Conservation (phyloP, 2,329 filamentous ascomycete genomes). For the Colletotrichum caudatum region DNA sequence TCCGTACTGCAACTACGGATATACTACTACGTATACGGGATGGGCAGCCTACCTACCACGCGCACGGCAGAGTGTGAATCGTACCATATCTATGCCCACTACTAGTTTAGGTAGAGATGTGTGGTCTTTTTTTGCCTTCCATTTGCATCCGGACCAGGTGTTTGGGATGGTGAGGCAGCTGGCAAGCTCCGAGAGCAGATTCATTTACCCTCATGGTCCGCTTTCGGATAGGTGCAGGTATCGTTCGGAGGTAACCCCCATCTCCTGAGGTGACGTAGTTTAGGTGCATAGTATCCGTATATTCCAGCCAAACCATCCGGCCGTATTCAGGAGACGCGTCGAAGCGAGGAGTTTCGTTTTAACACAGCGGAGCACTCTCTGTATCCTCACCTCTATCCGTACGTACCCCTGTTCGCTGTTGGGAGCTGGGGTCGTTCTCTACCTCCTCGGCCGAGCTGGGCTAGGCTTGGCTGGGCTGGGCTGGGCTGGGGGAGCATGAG, state of each 20-base stretch:
- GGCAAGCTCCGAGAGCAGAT: not conserved
- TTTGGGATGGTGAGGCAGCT: slow-evolving; percentile 27
- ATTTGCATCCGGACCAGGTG: slow-evolving; percentile 35
- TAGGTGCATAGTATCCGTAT: not conserved
- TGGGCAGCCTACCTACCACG: not conserved
- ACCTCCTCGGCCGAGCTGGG: not conserved
- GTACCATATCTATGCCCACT: not conserved
- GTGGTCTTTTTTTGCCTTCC: not conserved
- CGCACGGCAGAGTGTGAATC: slow-evolving; percentile 21
- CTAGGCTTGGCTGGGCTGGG: not conserved
- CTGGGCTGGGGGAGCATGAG: not conserved
- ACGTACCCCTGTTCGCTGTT: too few species aligned
- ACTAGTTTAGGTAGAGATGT: not conserved
- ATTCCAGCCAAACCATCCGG: not conserved
- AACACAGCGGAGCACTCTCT: too few species aligned
- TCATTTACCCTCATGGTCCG: not conserved
- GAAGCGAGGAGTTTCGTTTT: too few species aligned
- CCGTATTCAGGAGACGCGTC: not conserved
- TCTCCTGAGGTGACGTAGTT: too few species aligned
- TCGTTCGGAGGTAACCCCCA: not conserved
- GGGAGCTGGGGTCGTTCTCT: slow-evolving; percentile 1
- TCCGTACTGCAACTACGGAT: too few species aligned
- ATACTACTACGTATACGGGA: slow-evolving; percentile 15
- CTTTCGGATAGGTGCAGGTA: not conserved
- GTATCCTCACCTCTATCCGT: too few species aligned